Conservation (phyloP, 2,329 filamentous ascomycete genomes). For the Nigrospora sphaerica region DNA sequence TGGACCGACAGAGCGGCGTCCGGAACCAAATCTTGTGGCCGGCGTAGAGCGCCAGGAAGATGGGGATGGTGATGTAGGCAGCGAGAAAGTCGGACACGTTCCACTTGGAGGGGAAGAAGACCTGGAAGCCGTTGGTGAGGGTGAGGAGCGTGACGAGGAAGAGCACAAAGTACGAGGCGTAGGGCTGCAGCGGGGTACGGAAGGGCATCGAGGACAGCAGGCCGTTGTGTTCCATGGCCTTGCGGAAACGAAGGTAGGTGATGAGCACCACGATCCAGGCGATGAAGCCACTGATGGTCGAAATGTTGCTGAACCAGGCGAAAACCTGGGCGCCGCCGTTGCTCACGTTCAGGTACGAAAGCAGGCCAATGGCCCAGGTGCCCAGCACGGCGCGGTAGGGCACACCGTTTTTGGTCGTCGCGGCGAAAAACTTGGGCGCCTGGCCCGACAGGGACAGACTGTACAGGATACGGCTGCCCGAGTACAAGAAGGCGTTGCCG, state of each 20-base stretch:
- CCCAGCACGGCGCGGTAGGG: constrained; percentile 48
- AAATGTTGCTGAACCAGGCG: constrained; percentile 65
- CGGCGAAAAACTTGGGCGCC: constrained; percentile 54
- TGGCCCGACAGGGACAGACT: constrained; percentile 61
- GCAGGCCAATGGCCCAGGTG: constrained; percentile 53
- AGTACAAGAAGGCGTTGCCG: constrained; percentile 57
- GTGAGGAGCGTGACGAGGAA: constrained; percentile 53
- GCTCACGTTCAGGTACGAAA: constrained; percentile 65
- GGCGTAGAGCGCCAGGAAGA: constrained; percentile 53
- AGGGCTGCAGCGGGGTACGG: constrained; percentile 49
- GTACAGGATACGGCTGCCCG: constrained; percentile 62
- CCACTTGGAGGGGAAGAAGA: constrained; percentile 64
- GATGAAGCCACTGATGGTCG: constrained; percentile 54
- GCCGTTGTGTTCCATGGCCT: constrained; percentile 45
- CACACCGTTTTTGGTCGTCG: constrained; percentile 54
- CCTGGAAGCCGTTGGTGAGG: constrained; percentile 68
- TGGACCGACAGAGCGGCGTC: constrained; percentile 33
- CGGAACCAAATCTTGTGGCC: constrained; percentile 49
- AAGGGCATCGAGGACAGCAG: constrained; percentile 45
- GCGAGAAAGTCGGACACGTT: constrained; percentile 56
- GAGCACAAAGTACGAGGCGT: constrained; percentile 55
- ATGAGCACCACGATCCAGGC: constrained; percentile 53
- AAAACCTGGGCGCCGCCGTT: constrained; percentile 58
- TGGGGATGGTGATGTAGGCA: constrained; percentile 55
- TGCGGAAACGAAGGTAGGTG: constrained; percentile 52